Conservation (phyloP, 352 stramenopile genomes). For the Pythium phragmiticola region DNA sequence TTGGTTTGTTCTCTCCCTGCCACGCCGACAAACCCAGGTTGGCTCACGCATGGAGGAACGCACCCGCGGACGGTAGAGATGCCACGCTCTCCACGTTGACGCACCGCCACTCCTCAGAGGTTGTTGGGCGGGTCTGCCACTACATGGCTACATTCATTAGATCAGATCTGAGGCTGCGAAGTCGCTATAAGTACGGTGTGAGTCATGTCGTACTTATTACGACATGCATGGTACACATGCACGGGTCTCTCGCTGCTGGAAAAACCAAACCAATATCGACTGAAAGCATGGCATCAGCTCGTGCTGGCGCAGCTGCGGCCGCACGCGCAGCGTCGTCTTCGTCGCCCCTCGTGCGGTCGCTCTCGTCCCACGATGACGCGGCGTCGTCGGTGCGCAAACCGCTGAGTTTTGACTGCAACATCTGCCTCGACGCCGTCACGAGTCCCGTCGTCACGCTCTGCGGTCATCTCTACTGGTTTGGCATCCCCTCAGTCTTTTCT, state of each 20-base stretch:
- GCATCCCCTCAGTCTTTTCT: conserved; percentile 1
- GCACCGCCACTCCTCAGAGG: too few relatives aligned
- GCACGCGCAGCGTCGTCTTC: conserved; percentile 9
- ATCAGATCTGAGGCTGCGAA: neutral
- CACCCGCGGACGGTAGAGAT: too few relatives aligned
- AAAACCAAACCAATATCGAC: neutral
- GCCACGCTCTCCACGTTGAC: too few relatives aligned
- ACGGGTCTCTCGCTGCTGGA: neutral
- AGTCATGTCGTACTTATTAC: conserved; percentile 4
- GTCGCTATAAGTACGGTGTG: too few relatives aligned
- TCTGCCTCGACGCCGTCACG: conserved; percentile 84
- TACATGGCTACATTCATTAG: conserved; percentile 6
- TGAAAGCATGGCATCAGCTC: conserved; percentile 1
- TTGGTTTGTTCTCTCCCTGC: neutral
- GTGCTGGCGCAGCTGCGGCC: conserved; percentile 12
- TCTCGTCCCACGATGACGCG: neutral
- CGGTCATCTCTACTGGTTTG: conserved; percentile 89
- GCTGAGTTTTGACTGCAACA: conserved; percentile 84
- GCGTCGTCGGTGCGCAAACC: conserved; percentile 16
- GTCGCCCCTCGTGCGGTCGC: neutral
- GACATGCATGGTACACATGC: neutral
- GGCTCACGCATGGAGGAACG: neutral
- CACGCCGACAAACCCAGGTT: neutral
- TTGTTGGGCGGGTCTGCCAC: neutral
- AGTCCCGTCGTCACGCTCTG: conserved; percentile 89